Conservation (phyloP, 106 monocot genomes). For the Gastrodia elata region DNA sequence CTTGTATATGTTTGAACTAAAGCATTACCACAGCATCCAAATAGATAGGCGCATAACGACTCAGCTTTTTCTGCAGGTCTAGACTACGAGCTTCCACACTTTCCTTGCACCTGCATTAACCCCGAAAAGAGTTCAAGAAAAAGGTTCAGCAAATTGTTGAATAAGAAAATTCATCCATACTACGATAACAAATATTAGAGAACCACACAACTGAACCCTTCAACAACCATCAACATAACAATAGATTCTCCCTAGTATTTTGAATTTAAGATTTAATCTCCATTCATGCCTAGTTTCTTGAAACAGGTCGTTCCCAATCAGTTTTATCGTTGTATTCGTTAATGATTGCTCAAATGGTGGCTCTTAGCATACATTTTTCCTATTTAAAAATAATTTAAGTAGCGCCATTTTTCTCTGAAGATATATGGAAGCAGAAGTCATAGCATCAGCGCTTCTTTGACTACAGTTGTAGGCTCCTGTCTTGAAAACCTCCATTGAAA, state of each 20-base stretch:
- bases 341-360: too few relatives aligned
- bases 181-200: neutral
- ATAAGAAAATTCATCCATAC: neutral
- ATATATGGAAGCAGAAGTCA: too few relatives aligned
- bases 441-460: too few relatives aligned
- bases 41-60: slow-evolving; percentile 63
- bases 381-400: too few relatives aligned
- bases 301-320: neutral
- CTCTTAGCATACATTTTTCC: too few relatives aligned
- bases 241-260: too few relatives aligned
- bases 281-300: neutral
- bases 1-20: too few relatives aligned
- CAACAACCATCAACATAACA: too few relatives aligned
- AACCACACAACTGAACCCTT: neutral
- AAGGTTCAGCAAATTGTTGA: neutral
- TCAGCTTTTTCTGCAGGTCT: slow-evolving; percentile 62
- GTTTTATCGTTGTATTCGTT: neutral
- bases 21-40: slow-evolving; percentile 60
- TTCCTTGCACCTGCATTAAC: slow-evolving; percentile 48
- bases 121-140: neutral
- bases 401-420: too few relatives aligned
- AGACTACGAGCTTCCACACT: slow-evolving; percentile 42
- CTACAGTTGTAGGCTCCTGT: too few relatives aligned
- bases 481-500: too few relatives aligned
- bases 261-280: neutral